phyloP scores from a whole-genome alignment of 108 stramenopile genomes.

The Cyclostephanos invisitatus region DNA sequence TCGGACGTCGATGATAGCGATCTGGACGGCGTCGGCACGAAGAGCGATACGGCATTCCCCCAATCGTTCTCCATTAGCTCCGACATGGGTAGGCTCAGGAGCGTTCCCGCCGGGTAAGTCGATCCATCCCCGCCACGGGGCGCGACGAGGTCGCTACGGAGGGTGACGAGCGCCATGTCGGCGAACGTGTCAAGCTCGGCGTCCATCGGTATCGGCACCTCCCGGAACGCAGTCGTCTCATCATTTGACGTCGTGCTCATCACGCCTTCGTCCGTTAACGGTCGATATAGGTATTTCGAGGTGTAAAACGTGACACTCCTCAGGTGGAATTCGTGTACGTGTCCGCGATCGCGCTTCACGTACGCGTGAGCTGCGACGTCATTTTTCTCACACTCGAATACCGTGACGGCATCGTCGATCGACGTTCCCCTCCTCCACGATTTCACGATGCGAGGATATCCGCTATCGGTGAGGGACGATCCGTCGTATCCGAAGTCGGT shows the following conservation, averaged over 20 bases:
- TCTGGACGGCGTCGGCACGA: slow-evolving; percentile 61
- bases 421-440: slow-evolving; percentile 83
- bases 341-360: slow-evolving; percentile 60
- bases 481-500: slow-evolving; percentile 56
- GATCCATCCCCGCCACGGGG: slow-evolving; percentile 35
- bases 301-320: slow-evolving; percentile 83
- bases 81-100: slow-evolving; percentile 55
- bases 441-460: slow-evolving; percentile 81
- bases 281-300: slow-evolving; percentile 50
- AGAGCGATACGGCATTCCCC: slow-evolving; percentile 54
- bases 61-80: slow-evolving; percentile 41
- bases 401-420: slow-evolving; percentile 60
- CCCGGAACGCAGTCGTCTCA: slow-evolving; percentile 41
- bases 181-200: slow-evolving; percentile 56
- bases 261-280: slow-evolving; percentile 14
- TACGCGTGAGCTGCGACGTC: slow-evolving; percentile 72
- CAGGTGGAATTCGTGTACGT: slow-evolving; percentile 57
- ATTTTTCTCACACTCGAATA: slow-evolving; percentile 79
- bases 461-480: slow-evolving; percentile 66
- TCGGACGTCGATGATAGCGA: slow-evolving; percentile 48
- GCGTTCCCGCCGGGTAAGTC: slow-evolving; percentile 57
- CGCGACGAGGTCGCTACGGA: slow-evolving; percentile 69
- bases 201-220: slow-evolving; percentile 68
- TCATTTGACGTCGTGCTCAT: neutral
- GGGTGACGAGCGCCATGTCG: slow-evolving; percentile 54